phyloP scores from a whole-genome alignment of 208 protist genomes.

The Wallacemonas rigidus region DNA sequence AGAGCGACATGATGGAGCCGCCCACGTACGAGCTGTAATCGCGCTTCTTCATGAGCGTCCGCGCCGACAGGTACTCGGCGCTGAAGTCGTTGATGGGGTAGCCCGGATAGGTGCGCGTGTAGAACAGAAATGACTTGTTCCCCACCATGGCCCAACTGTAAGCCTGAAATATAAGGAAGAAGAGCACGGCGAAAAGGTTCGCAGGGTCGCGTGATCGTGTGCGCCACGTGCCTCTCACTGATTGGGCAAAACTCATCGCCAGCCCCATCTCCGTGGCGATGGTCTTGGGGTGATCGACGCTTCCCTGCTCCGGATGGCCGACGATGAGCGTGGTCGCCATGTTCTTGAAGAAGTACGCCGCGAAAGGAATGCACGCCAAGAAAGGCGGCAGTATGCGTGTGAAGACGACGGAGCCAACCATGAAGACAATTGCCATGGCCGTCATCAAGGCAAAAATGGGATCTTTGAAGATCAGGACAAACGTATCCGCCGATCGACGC shows the following conservation, averaged over 20 bases:
- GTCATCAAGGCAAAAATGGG: constrained; percentile 48
- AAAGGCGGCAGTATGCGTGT: constrained; percentile 53
- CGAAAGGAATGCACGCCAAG: constrained; percentile 45
- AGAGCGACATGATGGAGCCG: not conserved
- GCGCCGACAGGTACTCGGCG: constrained; percentile 1
- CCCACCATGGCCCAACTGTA: constrained; percentile 55
- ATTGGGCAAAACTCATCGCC: constrained; percentile 44
- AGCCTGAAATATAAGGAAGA: constrained; percentile 51
- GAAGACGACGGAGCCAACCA: constrained; percentile 30
- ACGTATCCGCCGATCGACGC: constrained; percentile 47
- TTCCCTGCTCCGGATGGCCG: constrained; percentile 50
- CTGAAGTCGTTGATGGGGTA: not conserved
- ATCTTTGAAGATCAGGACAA: constrained; percentile 46
- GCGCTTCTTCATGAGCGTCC: not conserved
- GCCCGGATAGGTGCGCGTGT: not conserved
- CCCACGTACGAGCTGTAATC: constrained; percentile 8
- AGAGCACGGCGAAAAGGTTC: constrained; percentile 42
- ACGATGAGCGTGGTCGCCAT: constrained; percentile 44
- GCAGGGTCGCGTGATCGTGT: constrained; percentile 62
- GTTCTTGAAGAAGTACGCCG: constrained; percentile 72
- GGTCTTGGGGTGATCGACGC: constrained; percentile 21
- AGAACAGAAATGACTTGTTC: constrained; percentile 37
- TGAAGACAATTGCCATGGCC: constrained; percentile 34
- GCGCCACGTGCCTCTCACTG: constrained; percentile 58
- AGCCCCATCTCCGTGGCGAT: constrained; percentile 33